Percentiles rank a stretch among this genome's conserved stretches.
Conservation (phyloP, 2,329 filamentous ascomycete genomes). For the Raffaelea ambrosiae region DNA sequence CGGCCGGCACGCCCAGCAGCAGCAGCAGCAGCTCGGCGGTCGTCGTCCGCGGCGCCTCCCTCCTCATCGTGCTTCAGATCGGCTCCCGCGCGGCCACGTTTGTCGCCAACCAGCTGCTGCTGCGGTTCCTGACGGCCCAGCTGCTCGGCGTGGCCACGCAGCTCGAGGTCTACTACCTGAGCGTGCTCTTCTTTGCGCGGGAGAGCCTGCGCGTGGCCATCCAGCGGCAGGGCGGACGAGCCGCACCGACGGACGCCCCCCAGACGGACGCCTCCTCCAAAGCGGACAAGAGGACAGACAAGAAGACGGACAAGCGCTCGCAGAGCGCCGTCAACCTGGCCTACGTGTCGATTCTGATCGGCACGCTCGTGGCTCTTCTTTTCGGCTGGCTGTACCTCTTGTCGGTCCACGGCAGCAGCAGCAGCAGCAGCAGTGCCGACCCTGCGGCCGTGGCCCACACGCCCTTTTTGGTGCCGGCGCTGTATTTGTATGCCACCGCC, state of each 20-base stretch:
- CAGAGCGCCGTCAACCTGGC: slow-evolving; percentile 85
- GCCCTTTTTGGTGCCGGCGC: slow-evolving; percentile 50
- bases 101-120: slow-evolving; percentile 79
- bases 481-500: slow-evolving; percentile 48
- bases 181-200: slow-evolving; percentile 87
- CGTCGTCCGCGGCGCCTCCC: slow-evolving; percentile 60
- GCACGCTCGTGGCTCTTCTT: slow-evolving; percentile 51
- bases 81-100: slow-evolving; percentile 85
- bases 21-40: too few relatives aligned
- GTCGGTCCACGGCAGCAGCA: slow-evolving; percentile 26
- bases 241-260: not conserved
- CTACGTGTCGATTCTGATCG: slow-evolving; percentile 67
- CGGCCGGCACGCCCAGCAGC: too few relatives aligned
- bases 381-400: slow-evolving; percentile 62
- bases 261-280: slow-evolving; percentile 2
- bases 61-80: slow-evolving; percentile 83
- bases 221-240: slow-evolving; percentile 55
- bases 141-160: slow-evolving; percentile 81
- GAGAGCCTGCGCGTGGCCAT: slow-evolving; percentile 88
- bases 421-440: too few relatives aligned
- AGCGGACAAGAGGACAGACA: slow-evolving; percentile 3
- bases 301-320: slow-evolving; percentile 24
- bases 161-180: slow-evolving; percentile 86
- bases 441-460: slow-evolving; percentile 32
- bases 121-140: slow-evolving; percentile 79